Percentiles rank a stretch among this genome's conserved stretches.
phyloP scores from a whole-genome alignment of 371 early-diverging fungal genomes.

The Syncephalastrum contaminatum region DNA sequence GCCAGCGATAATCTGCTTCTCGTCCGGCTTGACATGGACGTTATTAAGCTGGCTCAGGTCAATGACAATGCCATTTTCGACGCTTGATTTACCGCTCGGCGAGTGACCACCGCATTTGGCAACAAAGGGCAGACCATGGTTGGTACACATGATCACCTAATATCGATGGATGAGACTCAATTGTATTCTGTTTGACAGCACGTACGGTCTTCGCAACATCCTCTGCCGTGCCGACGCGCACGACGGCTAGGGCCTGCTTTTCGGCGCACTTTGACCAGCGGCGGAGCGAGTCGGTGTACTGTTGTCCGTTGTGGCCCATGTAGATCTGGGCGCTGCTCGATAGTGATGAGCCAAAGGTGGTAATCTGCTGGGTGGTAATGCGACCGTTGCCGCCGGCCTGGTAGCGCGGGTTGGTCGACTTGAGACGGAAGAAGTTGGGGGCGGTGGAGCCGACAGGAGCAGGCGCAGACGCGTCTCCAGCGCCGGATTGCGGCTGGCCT shows the following conservation, averaged over 20 bases:
- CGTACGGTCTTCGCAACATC: conserved; percentile 31
- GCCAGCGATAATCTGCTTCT: conserved; percentile 25
- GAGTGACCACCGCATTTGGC: conserved; percentile 62
- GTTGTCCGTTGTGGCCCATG: conserved; percentile 19
- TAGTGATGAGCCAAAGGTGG: conserved; percentile 20
- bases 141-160: conserved; percentile 24
- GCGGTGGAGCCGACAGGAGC: conserved; percentile 3
- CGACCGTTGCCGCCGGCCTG: conserved; percentile 8
- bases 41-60: conserved; percentile 28
- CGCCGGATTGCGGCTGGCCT: conserved; percentile 4
- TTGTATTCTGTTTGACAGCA: neutral
- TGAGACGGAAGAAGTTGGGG: conserved; percentile 32
- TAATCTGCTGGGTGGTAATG: conserved; percentile 23
- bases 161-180: neutral
- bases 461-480: conserved; percentile 5
- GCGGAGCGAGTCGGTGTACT: conserved; percentile 17
- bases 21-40: conserved; percentile 25
- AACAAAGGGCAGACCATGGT: conserved; percentile 23
- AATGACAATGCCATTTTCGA: conserved; percentile 38
- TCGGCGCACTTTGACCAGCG: conserved; percentile 30
- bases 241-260: conserved; percentile 22
- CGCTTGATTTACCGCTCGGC: conserved; percentile 48
- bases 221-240: conserved; percentile 20
- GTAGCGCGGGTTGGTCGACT: conserved; percentile 17
- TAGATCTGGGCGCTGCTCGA: conserved; percentile 21